Evolutionary conservation across 192 early-diverging fungal species (phyloP).

Genomic region (Rhizophlyctis rosea): DNA sequence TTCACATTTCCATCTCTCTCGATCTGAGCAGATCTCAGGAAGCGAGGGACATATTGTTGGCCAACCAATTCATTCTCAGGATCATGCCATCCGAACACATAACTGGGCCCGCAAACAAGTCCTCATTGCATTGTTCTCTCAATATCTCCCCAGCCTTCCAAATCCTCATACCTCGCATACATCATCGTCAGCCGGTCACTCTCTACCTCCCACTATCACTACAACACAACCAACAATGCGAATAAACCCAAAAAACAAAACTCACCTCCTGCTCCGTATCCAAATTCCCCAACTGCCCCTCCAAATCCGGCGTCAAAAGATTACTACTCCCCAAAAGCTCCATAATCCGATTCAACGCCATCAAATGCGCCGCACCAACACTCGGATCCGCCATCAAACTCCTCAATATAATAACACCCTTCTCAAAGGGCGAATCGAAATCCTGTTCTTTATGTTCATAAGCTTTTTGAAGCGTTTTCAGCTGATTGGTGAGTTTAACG

Average conservation of each 20-base stretch:
- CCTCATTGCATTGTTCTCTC: no score
- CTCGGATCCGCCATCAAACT: constrained; percentile 48
- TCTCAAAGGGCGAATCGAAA: constrained; percentile 55
- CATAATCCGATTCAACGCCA: constrained; percentile 33
- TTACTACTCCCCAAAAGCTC: constrained; percentile 38
- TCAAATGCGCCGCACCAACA: constrained; percentile 30
- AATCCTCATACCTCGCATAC: no score
- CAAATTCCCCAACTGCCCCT: constrained; percentile 33
- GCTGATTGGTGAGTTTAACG: constrained; percentile 47
- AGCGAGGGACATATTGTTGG: no score
- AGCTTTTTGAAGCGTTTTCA: constrained; percentile 39
- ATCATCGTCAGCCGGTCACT: no score
- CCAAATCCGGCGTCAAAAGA: constrained; percentile 50
- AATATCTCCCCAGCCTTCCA: no score
- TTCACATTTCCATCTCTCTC: no score
- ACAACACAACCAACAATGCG: not conserved
- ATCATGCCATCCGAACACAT: no score
- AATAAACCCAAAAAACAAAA: not conserved
- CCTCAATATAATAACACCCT: constrained; percentile 39
- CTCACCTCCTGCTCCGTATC: constrained; percentile 50
- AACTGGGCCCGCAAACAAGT: no score
- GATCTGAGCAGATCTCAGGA: no score
- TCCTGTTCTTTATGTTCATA: constrained; percentile 40
- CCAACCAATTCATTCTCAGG: no score
- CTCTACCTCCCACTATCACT: no score